phyloP scores from a whole-genome alignment of 495 filamentous ascomycete genomes.

The Polyplosphaeria fusca region DNA sequence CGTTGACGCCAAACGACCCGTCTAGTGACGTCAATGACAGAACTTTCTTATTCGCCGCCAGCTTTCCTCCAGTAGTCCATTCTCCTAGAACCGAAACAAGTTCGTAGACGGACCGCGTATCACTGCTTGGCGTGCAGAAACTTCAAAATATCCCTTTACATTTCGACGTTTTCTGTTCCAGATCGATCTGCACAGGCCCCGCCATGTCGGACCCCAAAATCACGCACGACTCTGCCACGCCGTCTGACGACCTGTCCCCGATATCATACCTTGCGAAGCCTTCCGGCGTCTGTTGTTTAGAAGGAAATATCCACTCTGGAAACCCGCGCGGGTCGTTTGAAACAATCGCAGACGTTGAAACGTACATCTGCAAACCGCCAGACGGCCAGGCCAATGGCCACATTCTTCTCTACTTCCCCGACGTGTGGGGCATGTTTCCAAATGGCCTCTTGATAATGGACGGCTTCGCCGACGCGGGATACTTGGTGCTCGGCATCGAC shows the following conservation, averaged over 20 bases:
- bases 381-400: constrained; percentile 39
- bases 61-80: too few relatives aligned
- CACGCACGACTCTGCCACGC: not conserved
- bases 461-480: constrained; percentile 46
- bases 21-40: too few relatives aligned
- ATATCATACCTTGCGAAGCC: constrained; percentile 38
- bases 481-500: constrained; percentile 42
- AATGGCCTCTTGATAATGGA: constrained; percentile 46
- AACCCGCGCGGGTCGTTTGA: constrained; percentile 37
- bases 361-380: constrained; percentile 40
- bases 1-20: too few relatives aligned
- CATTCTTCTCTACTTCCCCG: constrained; percentile 45
- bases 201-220: not conserved
- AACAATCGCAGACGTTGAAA: constrained; percentile 37
- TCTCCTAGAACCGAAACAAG: too few relatives aligned
- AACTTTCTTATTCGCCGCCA: too few relatives aligned
- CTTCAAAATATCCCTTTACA: too few relatives aligned
- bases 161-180: too few relatives aligned
- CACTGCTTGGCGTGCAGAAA: too few relatives aligned
- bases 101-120: too few relatives aligned
- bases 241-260: not conserved
- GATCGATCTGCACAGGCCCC: too few relatives aligned
- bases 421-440: constrained; percentile 44
- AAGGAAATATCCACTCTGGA: constrained; percentile 41
- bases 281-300: constrained; percentile 38